Base-by-base conservation (phyloP, 2,329 filamentous ascomycete genomes). In the Penicillium griseofulvum region DNA sequence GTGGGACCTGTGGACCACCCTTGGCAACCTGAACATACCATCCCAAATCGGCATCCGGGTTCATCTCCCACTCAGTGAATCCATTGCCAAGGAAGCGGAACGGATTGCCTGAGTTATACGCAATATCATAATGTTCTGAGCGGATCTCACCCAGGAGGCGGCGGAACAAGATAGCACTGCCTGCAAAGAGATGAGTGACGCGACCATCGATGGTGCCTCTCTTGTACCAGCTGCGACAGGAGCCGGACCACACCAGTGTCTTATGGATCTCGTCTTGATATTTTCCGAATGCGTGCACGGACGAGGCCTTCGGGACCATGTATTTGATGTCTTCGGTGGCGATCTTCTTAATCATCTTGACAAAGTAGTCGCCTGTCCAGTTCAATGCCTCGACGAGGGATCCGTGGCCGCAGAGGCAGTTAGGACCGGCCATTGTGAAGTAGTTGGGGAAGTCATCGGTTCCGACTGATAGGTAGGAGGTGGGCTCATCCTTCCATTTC, bases 211-310 rank as follows among this genome's bases (percentile, higher is more conserved):
- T 64, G 2, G 64, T 71, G 36, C 73, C 72, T 31, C 75, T 73
- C 64, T 80, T 79, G 65, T 84, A 84, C 81, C 81, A 84, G 50
- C 77, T 80, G 56, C 76, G 76, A 66, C 81, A 84, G 10, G 58
- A 49, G 17, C 60, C 62, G 2, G 63, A 61, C 63, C 63, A 65
- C 9, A 63, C 62, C 26, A 65, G 53, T 3, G 71, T 65, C 59
- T 75, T 72, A 64, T 83, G 80, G 60, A 82, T 80, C 48, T 75
- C 73, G 38, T 76, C 72, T 33, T 76, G 74, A 63, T 79, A 82
- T 26, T 69, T 72, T 39, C 70, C 71, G 62, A 81, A 83, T 55
- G 81, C 79, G 22, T 74, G 66, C 26, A 81, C 44, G 1, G 44
- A 47, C 0, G 44, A 47, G 10, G 33, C 75, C 37, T 57, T 79